Evolutionary conservation across 1,284 basidiomycete genomes (phyloP).

Genomic region (Cutaneotrichosporon mucoides): DNA sequence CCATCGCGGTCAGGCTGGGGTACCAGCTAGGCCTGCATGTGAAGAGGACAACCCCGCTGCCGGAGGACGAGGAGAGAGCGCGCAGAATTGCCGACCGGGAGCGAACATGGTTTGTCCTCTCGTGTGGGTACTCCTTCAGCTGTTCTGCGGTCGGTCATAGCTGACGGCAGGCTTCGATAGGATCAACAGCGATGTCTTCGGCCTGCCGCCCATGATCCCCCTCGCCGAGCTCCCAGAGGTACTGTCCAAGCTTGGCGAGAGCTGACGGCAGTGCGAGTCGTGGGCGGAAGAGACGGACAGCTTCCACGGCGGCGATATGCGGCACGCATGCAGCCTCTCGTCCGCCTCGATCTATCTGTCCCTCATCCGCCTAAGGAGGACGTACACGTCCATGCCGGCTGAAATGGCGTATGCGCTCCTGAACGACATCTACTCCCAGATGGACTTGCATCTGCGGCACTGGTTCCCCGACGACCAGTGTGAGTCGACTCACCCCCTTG

Average conservation of each 20-base stretch:
- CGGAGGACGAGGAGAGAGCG: conserved; percentile 4
- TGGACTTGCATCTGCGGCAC: conserved; percentile 8
- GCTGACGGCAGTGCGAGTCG: conserved; percentile 1
- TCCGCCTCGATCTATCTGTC: conserved; percentile 11
- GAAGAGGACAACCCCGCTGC: not conserved
- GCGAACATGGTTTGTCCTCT: conserved; percentile 13
- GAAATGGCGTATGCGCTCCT: conserved; percentile 4
- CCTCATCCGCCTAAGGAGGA: conserved; percentile 6
- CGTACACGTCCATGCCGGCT: not conserved
- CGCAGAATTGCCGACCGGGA: conserved; percentile 2
- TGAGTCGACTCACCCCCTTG: too few relatives aligned
- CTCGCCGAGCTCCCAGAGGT: conserved; percentile 10
- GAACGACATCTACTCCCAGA: conserved; percentile 5
- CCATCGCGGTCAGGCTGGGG: conserved; percentile 13
- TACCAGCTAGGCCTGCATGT: conserved; percentile 15
- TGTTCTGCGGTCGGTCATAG: not conserved
- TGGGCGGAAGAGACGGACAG: conserved; percentile 11
- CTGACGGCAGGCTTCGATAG: conserved; percentile 5
- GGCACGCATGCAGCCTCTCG: conserved; percentile 11
- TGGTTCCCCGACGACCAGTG: conserved; percentile 13
- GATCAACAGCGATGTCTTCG: conserved; percentile 11
- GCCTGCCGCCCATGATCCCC: conserved; percentile 8
- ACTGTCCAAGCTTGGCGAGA: not conserved
- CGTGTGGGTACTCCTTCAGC: conserved; percentile 2
- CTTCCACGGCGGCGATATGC: conserved; percentile 12